Base-by-base conservation (phyloP, 1,284 basidiomycete genomes). In the Cryptococcus jaspeensis region DNA sequence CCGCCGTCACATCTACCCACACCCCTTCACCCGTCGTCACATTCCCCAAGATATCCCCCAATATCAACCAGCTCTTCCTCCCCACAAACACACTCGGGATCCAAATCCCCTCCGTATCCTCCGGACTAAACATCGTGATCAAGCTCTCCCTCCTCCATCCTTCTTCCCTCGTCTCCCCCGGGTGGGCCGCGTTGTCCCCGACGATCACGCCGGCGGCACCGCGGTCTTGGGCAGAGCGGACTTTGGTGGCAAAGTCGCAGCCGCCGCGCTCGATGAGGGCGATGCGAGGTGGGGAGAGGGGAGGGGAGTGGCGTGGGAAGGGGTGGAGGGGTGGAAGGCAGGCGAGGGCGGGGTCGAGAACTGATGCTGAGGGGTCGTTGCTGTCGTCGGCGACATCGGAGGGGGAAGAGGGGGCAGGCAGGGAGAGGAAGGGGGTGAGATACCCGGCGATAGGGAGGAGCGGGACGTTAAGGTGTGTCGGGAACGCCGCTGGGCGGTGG, bases 141-240 rank as follows among this genome's bases (percentile, higher is more conserved):
- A 93, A 80, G n/a, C 83, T 83, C 67, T 90, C 88, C 16, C 89
- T 85, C 66, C 83, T 83, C 4, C 87, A 85, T 12, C 85, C 84
- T 67, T 87, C 83, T 64, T 86, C 70, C 32, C 76, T 74, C 8
- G 62, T 72, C 65, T 79, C 77, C 12, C 65, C 70, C 2, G 55
- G 43, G 13, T 65, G 59, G 32, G 61, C 62, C 15, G 56, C 58
- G 38, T 57, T 82, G 48, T 92, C 92, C 43, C 92, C 92, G 1
- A 96, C 89, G n/a, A 95, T 84, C 25, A 93, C 87, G 1, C 87
- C 91, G 61, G 81, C 84, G 0, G 92, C 91, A n/a, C 91, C 92
- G 12, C 90, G 78, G 42, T 83, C 80, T 73, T 93, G 89, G 0
- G 91, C 90, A 66, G 89, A 86, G 48, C 88, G 80, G 56, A 83